phyloP scores from a whole-genome alignment of 2,329 filamentous ascomycete genomes.

The Chrysoporthe puriensis region DNA sequence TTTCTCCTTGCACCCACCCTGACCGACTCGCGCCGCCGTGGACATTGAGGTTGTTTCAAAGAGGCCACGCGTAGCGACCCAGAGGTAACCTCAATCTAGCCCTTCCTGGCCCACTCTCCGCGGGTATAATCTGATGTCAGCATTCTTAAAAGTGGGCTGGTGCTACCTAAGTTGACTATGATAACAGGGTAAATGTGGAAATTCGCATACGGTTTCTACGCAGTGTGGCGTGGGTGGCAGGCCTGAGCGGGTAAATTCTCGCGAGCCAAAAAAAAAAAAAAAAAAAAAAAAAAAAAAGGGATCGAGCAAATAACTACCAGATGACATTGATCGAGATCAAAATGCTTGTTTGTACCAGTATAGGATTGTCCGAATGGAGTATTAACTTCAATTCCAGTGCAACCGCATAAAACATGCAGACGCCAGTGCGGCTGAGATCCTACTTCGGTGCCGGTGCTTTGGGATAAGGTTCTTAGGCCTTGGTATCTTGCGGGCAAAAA shows the following conservation, averaged over 20 bases:
- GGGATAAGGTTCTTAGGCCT: neutral
- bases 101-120: neutral
- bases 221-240: neutral
- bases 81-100: neutral
- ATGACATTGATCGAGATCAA: neutral
- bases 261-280: neutral
- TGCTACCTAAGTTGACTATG: neutral
- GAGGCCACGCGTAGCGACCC: neutral
- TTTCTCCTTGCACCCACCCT: neutral
- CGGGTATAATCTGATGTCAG: neutral
- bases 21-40: neutral
- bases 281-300: neutral
- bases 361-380: neutral
- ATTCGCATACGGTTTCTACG: neutral
- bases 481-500: too few relatives aligned
- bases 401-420: neutral
- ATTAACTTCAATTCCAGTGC: neutral
- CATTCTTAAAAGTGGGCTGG: neutral
- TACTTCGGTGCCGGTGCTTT: neutral
- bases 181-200: neutral
- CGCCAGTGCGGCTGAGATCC: neutral
- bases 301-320: neutral
- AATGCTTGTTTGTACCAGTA: neutral
- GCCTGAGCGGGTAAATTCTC: neutral
- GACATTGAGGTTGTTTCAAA: too few relatives aligned